These are phyloP conservation scores for Botrytis hyacinthi DNA, from an alignment of 2,329 filamentous ascomycete genomes.

Conservation along the genomic window DNA sequence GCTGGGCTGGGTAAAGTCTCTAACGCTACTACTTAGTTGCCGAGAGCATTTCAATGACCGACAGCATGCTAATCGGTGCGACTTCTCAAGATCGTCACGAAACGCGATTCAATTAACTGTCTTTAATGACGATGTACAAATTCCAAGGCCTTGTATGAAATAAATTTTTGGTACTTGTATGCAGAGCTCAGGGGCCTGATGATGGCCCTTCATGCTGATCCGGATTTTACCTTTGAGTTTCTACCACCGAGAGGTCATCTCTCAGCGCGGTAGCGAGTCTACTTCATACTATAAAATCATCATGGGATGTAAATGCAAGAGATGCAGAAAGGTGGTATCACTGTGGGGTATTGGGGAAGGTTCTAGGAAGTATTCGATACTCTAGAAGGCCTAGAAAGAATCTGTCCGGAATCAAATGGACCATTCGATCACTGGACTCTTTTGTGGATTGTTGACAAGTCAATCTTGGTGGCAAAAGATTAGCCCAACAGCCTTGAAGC, in stretches of 20 bases:
- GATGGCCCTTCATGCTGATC: conserved; percentile 12
- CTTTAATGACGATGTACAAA: neutral
- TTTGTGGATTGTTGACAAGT: conserved; percentile 7
- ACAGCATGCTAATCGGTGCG: conserved; percentile 15
- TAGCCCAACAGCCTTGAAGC: neutral
- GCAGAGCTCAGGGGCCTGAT: conserved; percentile 1
- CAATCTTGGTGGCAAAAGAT: conserved; percentile 11
- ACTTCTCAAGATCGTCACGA: neutral
- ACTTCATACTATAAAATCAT: neutral
- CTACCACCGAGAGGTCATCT: conserved; percentile 7
- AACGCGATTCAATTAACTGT: neutral
- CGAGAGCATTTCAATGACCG: conserved; percentile 3
- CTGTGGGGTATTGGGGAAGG: conserved; percentile 16
- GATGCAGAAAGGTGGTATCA: neutral
- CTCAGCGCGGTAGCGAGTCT: neutral
- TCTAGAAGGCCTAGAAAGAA: neutral
- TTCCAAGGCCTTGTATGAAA: neutral
- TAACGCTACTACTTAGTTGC: neutral
- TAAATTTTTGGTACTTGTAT: neutral
- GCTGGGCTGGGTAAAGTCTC: conserved; percentile 6
- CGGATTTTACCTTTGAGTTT: neutral
- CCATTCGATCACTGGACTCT: conserved; percentile 1
- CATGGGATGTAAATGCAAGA: conserved; percentile 3
- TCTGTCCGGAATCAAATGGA: conserved; percentile 3
- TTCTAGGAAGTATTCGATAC: conserved; percentile 3